A percentile compares a stretch with the other conserved stretches of the same genome.
These are phyloP conservation scores for Xylariaceae sp. DNA, from an alignment of 2,329 filamentous ascomycete species.

Conservation along the genomic window DNA sequence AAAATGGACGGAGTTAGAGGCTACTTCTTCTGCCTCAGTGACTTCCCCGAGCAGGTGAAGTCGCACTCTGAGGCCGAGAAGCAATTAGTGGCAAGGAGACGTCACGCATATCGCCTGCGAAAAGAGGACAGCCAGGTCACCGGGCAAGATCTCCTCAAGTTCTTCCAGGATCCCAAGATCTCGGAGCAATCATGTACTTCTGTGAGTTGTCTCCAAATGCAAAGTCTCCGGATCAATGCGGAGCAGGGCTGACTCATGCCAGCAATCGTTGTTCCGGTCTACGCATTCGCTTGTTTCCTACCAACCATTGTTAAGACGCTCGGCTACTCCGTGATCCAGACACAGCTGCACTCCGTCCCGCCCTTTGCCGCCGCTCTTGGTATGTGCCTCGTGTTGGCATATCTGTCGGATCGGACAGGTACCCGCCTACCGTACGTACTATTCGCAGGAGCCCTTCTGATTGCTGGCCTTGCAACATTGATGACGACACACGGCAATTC, in stretches of 20 bases:
- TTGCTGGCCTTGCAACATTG: constrained; percentile 20
- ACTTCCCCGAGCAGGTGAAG: constrained; percentile 13
- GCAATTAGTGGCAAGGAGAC: constrained; percentile 18
- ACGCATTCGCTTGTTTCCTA: constrained; percentile 4
- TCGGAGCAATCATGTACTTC: constrained; percentile 16
- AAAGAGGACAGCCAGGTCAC: constrained; percentile 3
- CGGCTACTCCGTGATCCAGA: constrained; percentile 2
- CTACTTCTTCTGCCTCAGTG: constrained; percentile 21
- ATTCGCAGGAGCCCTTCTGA: constrained; percentile 12
- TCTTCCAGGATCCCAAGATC: constrained; percentile 7
- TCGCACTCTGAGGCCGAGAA: constrained; percentile 23
- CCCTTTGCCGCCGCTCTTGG: constrained; percentile 4
- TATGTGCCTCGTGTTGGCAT: constrained; percentile 1
- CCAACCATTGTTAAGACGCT: constrained; percentile 6
- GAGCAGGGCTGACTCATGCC: neutral
- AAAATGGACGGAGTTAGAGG: constrained; percentile 38
- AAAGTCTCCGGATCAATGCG: too few relatives aligned
- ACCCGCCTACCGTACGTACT: constrained; percentile 19
- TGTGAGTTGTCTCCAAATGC: constrained; percentile 19
- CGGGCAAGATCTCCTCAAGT: constrained; percentile 2
- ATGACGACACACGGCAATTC: constrained; percentile 16
- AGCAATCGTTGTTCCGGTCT: constrained; percentile 1
- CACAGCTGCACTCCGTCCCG: constrained; percentile 7
- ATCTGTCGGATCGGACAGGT: constrained; percentile 2
- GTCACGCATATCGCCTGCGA: neutral